Evolutionary conservation across 225 moss, liverwort and hornwort species (phyloP).

Genomic region (Pseudisothecium myosuroides): DNA sequence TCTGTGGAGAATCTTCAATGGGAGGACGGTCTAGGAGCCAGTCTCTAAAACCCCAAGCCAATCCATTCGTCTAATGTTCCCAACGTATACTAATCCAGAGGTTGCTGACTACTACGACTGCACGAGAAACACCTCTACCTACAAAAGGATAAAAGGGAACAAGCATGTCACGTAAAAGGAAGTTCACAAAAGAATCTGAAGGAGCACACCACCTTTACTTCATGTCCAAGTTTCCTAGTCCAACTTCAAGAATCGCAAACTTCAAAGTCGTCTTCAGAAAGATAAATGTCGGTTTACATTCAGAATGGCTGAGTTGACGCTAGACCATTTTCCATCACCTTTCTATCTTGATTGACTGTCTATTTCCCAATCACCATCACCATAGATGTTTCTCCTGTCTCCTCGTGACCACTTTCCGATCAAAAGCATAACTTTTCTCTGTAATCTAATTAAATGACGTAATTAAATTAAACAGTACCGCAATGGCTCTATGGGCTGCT

Average conservation of each 20-base stretch:
- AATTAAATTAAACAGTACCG: neutral
- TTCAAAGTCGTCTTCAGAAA: neutral
- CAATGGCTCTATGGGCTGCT: neutral
- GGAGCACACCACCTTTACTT: neutral
- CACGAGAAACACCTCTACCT: neutral
- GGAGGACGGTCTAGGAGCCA: neutral
- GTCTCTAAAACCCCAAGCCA: neutral
- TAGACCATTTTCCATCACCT: neutral
- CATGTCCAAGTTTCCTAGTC: neutral
- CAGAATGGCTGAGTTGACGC: neutral
- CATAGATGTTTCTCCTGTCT: neutral
- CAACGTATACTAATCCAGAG: neutral
- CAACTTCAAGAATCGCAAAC: neutral
- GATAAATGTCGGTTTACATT: neutral
- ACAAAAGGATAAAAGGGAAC: neutral
- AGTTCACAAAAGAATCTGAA: neutral
- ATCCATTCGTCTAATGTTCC: neutral
- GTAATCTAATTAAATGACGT: neutral
- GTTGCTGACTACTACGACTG: neutral
- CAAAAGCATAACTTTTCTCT: neutral
- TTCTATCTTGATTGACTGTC: neutral
- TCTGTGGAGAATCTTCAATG: neutral
- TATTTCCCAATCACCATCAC: neutral
- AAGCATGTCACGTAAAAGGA: neutral
- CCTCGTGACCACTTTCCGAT: neutral